Evolutionary conservation across 1,139 yeast genomes (phyloP).

Genomic region (Scheffersomyces segobiensis): DNA sequence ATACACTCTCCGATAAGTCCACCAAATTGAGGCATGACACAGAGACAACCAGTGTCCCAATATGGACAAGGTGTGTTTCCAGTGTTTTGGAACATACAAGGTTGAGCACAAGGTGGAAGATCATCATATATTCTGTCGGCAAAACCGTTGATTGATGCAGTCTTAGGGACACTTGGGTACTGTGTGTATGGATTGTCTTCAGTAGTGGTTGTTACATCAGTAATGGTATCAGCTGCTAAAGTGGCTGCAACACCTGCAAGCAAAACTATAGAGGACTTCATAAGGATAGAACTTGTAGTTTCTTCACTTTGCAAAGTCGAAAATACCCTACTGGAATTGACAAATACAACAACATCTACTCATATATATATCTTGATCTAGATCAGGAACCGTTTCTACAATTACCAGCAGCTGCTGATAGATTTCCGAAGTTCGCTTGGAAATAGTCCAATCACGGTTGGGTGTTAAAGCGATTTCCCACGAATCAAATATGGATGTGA

Average conservation of each 20-base stretch:
- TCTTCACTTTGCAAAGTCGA: not conserved
- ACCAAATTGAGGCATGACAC: constrained; percentile 37
- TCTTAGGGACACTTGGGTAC: constrained; percentile 48
- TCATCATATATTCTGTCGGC: constrained; percentile 47
- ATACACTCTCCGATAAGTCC: constrained; percentile 31
- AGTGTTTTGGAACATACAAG: constrained; percentile 28
- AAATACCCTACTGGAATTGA: not conserved
- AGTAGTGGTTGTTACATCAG: not conserved
- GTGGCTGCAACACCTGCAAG: not conserved
- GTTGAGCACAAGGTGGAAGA: constrained; percentile 46
- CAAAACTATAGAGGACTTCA: not conserved
- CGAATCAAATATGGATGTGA: not conserved
- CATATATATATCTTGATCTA: not conserved
- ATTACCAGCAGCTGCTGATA: not conserved
- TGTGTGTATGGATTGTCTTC: constrained; percentile 27
- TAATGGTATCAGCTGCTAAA: not conserved
- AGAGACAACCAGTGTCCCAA: constrained; percentile 52
- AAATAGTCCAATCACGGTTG: not conserved
- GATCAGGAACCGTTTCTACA: not conserved
- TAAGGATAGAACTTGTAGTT: not conserved
- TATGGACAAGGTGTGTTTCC: constrained; percentile 43
- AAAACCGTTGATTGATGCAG: constrained; percentile 54
- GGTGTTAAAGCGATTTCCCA: not conserved
- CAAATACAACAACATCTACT: not conserved
- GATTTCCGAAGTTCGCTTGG: not conserved